Conservation (phyloP, 805 yeast genomes). For the Wickerhamiella alocasiicola region DNA sequence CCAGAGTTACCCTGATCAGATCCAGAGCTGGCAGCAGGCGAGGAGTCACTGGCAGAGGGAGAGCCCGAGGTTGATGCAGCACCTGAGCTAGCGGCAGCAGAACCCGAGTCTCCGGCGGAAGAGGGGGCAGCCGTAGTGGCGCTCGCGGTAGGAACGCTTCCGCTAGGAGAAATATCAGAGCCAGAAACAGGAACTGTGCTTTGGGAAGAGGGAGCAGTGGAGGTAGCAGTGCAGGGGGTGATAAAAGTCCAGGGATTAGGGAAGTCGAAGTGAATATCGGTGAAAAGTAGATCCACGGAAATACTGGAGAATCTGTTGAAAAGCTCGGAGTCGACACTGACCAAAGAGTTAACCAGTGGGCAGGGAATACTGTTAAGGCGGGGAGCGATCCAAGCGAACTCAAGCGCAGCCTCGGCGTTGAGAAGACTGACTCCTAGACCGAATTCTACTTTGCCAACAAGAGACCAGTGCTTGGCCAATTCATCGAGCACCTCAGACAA, state of each 20-base stretch:
- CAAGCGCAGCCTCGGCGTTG: not conserved
- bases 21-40: not conserved
- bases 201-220: conserved; percentile 1
- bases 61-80: not conserved
- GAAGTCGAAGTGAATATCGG: too few species aligned
- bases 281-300: not conserved
- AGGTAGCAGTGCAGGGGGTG: not conserved
- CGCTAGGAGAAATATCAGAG: not conserved
- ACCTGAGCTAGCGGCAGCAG: not conserved
- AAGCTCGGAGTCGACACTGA: not conserved
- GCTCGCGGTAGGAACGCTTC: not conserved
- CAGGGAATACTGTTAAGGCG: not conserved
- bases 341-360: not conserved
- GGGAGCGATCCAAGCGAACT: not conserved
- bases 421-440: not conserved
- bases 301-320: not conserved
- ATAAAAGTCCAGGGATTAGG: conserved; percentile 1
- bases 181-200: not conserved
- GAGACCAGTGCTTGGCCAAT: not conserved
- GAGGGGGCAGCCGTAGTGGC: not conserved
- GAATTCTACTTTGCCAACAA: not conserved
- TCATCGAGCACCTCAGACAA: not conserved
- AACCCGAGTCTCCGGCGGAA: not conserved
- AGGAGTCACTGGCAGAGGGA: not conserved
- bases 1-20: not conserved